A percentile compares a stretch with the other conserved stretches of the same genome.
Conservation (phyloP, 176 grass and related monocot genomes). For the Rhynchospora tenuis region DNA sequence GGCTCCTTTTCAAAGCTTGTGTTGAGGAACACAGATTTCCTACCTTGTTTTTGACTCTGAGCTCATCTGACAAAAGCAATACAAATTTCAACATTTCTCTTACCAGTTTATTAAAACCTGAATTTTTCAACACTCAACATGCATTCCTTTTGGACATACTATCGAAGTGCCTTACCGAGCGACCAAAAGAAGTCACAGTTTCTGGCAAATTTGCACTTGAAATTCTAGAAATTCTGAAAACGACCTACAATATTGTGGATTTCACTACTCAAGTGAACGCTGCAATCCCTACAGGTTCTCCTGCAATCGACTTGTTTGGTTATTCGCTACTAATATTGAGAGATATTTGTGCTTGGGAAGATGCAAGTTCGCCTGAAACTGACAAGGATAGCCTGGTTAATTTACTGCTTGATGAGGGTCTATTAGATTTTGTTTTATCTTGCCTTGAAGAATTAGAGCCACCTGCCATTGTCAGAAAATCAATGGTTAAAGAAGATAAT, state of each 20-base stretch:
- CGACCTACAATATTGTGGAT: conserved; percentile 48
- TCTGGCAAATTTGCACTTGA: conserved; percentile 45
- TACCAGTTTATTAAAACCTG: conserved; percentile 9
- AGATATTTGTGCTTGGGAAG: conserved; percentile 82
- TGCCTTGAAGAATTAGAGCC: conserved; percentile 69
- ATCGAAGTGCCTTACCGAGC: conserved; percentile 63
- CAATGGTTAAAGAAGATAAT: conserved; percentile 35
- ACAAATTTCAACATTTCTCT: conserved; percentile 7
- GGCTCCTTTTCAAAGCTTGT: conserved; percentile 86
- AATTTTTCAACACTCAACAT: conserved; percentile 38
- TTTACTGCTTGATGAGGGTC: conserved; percentile 47
- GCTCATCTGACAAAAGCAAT: conserved; percentile 9
- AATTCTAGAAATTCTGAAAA: conserved; percentile 51
- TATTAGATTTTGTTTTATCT: conserved; percentile 51
- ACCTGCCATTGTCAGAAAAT: conserved; percentile 74
- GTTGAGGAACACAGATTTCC: conserved; percentile 60
- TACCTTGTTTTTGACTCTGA: conserved; percentile 44
- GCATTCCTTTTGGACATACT: conserved; percentile 59
- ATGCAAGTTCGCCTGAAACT: conserved; percentile 23
- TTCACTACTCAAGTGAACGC: conserved; percentile 38
- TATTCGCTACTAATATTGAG: conserved; percentile 71
- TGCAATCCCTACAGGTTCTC: conserved; percentile 49
- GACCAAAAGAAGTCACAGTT: conserved; percentile 55
- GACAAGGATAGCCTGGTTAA: conserved; percentile 33
- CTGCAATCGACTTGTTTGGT: conserved; percentile 64